These are phyloP conservation scores for Theobroma grandiflorum DNA, from an alignment of 441 rosid species.

Conservation along the genomic window DNA sequence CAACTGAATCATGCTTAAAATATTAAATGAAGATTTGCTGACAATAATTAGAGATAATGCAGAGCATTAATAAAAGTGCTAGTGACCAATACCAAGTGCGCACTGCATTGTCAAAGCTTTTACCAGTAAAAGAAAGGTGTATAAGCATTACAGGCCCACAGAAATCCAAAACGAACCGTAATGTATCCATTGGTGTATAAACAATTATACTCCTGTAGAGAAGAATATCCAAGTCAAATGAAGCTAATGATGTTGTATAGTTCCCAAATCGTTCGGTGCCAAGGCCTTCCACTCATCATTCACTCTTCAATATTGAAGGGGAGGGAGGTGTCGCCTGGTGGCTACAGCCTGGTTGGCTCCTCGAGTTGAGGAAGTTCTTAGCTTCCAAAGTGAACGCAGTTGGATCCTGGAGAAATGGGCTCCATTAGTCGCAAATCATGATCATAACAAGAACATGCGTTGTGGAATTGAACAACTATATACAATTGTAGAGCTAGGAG, in stretches of 20 bases:
- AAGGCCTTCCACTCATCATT: not conserved
- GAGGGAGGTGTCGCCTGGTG: not conserved
- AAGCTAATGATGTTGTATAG: not conserved
- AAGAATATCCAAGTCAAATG: constrained; percentile 21
- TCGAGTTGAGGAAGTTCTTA: constrained; percentile 49
- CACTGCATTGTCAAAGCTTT: constrained; percentile 39
- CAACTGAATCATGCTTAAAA: not conserved
- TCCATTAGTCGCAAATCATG: not conserved
- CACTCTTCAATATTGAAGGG: not conserved
- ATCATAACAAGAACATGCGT: not conserved
- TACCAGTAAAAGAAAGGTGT: constrained; percentile 46
- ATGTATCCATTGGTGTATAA: not conserved
- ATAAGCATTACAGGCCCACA: constrained; percentile 43
- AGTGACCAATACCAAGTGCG: constrained; percentile 43
- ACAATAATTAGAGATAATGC: constrained; percentile 12
- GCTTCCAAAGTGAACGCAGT: not conserved
- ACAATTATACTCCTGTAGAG: not conserved
- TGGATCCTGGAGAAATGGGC: constrained; percentile 27
- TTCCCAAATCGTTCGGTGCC: not conserved
- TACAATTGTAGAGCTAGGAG: not conserved
- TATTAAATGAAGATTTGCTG: constrained; percentile 33
- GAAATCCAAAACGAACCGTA: constrained; percentile 6
- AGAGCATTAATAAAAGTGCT: constrained; percentile 33
- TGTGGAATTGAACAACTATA: constrained; percentile 4
- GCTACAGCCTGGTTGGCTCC: constrained; percentile 49